These are phyloP conservation scores for Wallacemonas sp. DNA, from an alignment of 208 protist species.

Conservation along the genomic window DNA sequence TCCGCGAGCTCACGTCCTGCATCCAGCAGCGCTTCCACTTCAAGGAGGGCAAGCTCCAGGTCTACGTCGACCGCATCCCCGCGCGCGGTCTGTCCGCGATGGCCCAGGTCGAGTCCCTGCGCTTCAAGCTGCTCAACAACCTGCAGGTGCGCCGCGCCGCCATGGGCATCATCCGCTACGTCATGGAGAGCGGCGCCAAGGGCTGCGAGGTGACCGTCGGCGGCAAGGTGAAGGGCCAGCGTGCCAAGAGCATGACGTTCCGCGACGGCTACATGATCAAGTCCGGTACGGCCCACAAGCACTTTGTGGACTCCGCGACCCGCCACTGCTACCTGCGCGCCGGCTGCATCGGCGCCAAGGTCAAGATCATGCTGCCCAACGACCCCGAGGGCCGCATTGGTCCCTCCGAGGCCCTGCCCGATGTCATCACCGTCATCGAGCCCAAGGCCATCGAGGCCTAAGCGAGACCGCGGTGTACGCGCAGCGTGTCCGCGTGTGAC, in stretches of 20 bases:
- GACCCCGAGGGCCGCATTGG: slow-evolving; percentile 81
- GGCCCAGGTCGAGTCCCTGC: slow-evolving; percentile 98
- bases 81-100: slow-evolving; percentile 98
- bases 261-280: slow-evolving; percentile 99
- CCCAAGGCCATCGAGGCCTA: too few species aligned
- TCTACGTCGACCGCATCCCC: slow-evolving; percentile 97
- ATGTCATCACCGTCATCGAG: slow-evolving; percentile 83
- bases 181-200: slow-evolving; percentile 98
- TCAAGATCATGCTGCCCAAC: slow-evolving; percentile 99
- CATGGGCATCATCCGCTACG: slow-evolving; percentile 98
- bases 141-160: slow-evolving; percentile 98
- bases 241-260: slow-evolving; percentile 99
- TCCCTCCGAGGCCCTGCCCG: slow-evolving; percentile 62
- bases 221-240: slow-evolving; percentile 99
- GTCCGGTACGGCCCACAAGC: slow-evolving; percentile 92
- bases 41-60: slow-evolving; percentile 93
- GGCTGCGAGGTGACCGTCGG: slow-evolving; percentile 99
- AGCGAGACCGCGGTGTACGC: too few species aligned
- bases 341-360: slow-evolving; percentile 98
- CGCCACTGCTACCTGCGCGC: slow-evolving; percentile 98
- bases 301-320: slow-evolving; percentile 96
- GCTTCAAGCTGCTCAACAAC: slow-evolving; percentile 98
- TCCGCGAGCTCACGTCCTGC: slow-evolving; percentile 97
- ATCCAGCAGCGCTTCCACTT: slow-evolving; percentile 99
- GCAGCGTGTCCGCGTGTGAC: too few species aligned